Evolutionary conservation across 2,329 filamentous ascomycete genomes (phyloP).

Genomic region (Trichophyton mentagrophytes): DNA sequence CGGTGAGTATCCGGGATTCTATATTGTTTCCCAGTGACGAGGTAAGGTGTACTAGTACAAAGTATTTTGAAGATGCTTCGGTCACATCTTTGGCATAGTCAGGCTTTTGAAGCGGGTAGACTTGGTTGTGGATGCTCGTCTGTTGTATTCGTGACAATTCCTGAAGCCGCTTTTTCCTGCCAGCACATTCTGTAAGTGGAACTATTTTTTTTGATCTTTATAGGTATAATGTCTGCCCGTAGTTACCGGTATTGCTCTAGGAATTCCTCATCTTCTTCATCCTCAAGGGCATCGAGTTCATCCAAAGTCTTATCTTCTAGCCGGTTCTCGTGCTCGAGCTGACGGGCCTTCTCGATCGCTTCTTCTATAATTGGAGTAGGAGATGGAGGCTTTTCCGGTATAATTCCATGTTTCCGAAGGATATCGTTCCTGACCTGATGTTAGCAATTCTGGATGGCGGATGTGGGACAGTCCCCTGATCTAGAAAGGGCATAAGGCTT

Average conservation of each 20-base stretch:
- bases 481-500: slow-evolving; percentile 11
- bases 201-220: neutral
- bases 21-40: slow-evolving; percentile 66
- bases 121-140: slow-evolving; percentile 71
- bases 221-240: neutral
- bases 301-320: slow-evolving; percentile 90
- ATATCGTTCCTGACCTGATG: slow-evolving; percentile 76
- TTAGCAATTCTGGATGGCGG: slow-evolving; percentile 1
- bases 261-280: slow-evolving; percentile 88
- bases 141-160: slow-evolving; percentile 65
- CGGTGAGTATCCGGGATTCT: slow-evolving; percentile 69
- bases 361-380: slow-evolving; percentile 95
- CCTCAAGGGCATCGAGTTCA: slow-evolving; percentile 84
- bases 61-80: slow-evolving; percentile 62
- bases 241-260: slow-evolving; percentile 63
- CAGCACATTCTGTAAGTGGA: neutral
- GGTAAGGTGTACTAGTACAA: slow-evolving; percentile 65
- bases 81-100: slow-evolving; percentile 88
- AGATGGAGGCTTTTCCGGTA: slow-evolving; percentile 93
- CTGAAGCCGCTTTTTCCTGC: slow-evolving; percentile 63
- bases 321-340: slow-evolving; percentile 79
- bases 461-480: slow-evolving; percentile 4
- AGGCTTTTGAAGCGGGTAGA: slow-evolving; percentile 88
- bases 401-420: slow-evolving; percentile 86
- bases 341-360: slow-evolving; percentile 70